Percentiles rank a stretch among this genome's conserved stretches.
Conservation (phyloP, 2,329 filamentous ascomycete genomes). For the Calonectria leucothoes region DNA sequence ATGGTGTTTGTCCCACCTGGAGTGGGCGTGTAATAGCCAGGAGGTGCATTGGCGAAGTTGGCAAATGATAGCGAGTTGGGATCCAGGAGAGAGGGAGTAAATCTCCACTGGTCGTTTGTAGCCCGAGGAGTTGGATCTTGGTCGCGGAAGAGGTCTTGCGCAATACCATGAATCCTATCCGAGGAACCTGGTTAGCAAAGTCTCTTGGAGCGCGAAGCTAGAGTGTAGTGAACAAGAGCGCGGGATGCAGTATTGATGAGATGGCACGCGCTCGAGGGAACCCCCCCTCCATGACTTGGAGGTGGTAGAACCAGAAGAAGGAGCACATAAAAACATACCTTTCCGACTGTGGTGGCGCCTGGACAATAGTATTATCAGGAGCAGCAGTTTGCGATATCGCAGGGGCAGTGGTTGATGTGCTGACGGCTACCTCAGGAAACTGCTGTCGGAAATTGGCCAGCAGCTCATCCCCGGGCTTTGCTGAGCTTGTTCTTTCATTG, state of each 20-base stretch:
- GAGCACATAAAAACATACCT: constrained; percentile 38
- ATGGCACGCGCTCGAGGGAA: background rate
- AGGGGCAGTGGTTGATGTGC: constrained; percentile 56
- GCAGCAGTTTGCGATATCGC: constrained; percentile 51
- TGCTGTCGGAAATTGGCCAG: constrained; percentile 85
- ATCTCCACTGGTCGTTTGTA: constrained; percentile 84
- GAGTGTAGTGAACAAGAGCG: background rate
- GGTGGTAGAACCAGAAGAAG: background rate
- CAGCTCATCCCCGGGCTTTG: constrained; percentile 88
- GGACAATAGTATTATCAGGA: constrained; percentile 34
- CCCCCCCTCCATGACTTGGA: background rate
- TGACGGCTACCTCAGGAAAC: constrained; percentile 78
- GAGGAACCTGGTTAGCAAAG: constrained; percentile 25
- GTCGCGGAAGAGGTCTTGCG: constrained; percentile 64
- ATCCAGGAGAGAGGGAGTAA: constrained; percentile 90
- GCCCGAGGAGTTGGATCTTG: constrained; percentile 86
- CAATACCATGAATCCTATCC: constrained; percentile 37
- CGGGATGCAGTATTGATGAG: background rate
- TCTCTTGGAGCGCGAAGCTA: background rate
- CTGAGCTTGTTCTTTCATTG: constrained; percentile 73
- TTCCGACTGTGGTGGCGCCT: constrained; percentile 39
- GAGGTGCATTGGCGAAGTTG: constrained; percentile 81
- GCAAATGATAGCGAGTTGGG: constrained; percentile 85
- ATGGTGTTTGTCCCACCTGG: constrained; percentile 83
- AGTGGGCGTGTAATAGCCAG: constrained; percentile 89